A percentile compares a stretch with the other conserved stretches of the same genome.
Evolutionary conservation across 1,284 basidiomycete genomes (phyloP).

Genomic region (Malassezia furfur): DNA sequence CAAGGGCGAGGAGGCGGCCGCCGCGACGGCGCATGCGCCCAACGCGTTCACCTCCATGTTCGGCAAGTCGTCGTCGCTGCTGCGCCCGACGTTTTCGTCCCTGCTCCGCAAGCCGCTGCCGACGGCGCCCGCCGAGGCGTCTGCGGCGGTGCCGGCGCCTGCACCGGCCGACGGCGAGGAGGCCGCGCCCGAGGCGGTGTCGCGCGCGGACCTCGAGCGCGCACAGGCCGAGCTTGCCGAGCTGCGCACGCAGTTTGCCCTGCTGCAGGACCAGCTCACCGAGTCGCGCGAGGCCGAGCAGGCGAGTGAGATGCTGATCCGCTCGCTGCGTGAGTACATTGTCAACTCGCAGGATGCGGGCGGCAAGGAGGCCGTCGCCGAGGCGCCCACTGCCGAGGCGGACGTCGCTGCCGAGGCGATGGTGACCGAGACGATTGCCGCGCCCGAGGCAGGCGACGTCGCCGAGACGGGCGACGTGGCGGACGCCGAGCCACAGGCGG

Average conservation of each 20-base stretch:
- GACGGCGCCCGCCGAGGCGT: not conserved
- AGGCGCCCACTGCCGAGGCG: not conserved
- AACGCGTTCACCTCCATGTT: not conserved
- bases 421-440: too few relatives aligned
- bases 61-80: conserved; percentile 3
- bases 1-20: not conserved
- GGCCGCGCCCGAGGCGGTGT: not conserved
- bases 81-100: conserved; percentile 9
- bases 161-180: not conserved
- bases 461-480: too few relatives aligned
- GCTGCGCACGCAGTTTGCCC: conserved; percentile 25
- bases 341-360: conserved; percentile 7
- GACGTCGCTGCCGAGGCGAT: not conserved
- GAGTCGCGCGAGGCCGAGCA: conserved; percentile 40
- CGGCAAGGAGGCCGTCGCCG: not conserved
- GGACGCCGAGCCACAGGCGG: too few relatives aligned
- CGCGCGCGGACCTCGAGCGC: conserved; percentile 4
- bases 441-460: too few relatives aligned
- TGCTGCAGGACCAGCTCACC: conserved; percentile 25
- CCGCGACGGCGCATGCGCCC: not conserved
- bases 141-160: not conserved
- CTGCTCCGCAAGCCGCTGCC: conserved; percentile 7
- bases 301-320: conserved; percentile 37
- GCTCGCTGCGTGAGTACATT: conserved; percentile 34
- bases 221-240: conserved; percentile 22